Evolutionary conservation across 2,329 filamentous ascomycete genomes (phyloP).

Genomic region (Phoma sp.): DNA sequence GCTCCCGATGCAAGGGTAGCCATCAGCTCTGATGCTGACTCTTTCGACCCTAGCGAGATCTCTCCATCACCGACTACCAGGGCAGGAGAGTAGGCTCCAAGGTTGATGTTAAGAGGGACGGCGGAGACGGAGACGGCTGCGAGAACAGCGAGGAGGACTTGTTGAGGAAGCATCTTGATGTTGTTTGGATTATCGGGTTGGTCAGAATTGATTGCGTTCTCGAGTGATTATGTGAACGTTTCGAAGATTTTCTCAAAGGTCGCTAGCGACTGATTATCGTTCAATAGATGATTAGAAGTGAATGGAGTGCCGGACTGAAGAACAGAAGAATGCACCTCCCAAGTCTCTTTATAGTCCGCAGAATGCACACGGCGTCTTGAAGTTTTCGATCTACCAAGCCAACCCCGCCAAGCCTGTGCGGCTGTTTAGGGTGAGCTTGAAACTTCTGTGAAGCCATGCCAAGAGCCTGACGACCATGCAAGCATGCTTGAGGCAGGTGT

Average conservation of each 20-base stretch:
- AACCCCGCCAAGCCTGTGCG: slow-evolving; percentile 40
- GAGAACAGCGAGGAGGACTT: slow-evolving; percentile 44
- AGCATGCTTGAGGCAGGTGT: slow-evolving; percentile 34
- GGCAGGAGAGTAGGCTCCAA: slow-evolving; percentile 59
- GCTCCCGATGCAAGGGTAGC: slow-evolving; percentile 53
- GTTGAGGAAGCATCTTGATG: slow-evolving; percentile 48
- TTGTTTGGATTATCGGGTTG: slow-evolving; percentile 13
- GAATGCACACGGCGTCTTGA: slow-evolving; percentile 14
- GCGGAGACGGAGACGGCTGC: slow-evolving; percentile 43
- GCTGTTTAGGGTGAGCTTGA: slow-evolving; percentile 44
- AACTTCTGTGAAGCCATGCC: slow-evolving; percentile 49
- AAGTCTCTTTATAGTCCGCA: slow-evolving; percentile 36
- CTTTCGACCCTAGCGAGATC: slow-evolving; percentile 55
- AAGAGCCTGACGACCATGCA: slow-evolving; percentile 40
- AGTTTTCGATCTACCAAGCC: slow-evolving; percentile 16
- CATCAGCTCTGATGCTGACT: slow-evolving; percentile 52
- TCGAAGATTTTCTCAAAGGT: slow-evolving; percentile 27
- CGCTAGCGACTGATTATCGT: slow-evolving; percentile 40
- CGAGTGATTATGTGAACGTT: slow-evolving; percentile 32
- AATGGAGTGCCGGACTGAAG: slow-evolving; percentile 49
- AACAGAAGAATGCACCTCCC: slow-evolving; percentile 32
- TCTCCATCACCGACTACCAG: slow-evolving; percentile 62
- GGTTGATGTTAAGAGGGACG: slow-evolving; percentile 60
- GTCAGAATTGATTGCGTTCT: slow-evolving; percentile 10
- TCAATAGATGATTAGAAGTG: slow-evolving; percentile 40